Percentiles rank a stretch among this genome's conserved stretches.
Conservation (phyloP, 2,329 filamentous ascomycete genomes). For the Fusarium mexicanum region DNA sequence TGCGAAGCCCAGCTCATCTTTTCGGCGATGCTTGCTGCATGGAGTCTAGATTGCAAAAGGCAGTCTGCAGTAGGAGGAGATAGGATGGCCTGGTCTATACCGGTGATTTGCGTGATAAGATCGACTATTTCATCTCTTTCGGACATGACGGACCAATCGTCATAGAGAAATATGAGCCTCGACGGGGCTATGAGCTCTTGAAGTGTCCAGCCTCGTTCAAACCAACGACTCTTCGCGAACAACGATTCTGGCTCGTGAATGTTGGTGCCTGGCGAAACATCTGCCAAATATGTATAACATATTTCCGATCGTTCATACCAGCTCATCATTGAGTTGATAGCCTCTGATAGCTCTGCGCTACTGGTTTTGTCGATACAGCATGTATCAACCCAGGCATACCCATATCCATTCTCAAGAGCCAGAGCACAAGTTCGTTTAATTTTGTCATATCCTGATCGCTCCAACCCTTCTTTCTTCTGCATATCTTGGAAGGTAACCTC, state of each 20-base stretch:
- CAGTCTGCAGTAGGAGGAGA: neutral
- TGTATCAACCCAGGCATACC: neutral
- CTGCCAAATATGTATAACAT: neutral
- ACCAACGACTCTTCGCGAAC: neutral
- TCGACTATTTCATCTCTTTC: fast-evolving
- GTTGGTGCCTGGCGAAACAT: neutral
- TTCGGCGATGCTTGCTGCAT: neutral
- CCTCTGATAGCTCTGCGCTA: neutral
- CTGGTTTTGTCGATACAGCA: neutral
- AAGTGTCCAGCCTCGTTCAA: neutral
- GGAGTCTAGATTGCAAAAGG: neutral
- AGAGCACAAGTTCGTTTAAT: neutral
- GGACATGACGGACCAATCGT: neutral
- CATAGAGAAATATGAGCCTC: neutral
- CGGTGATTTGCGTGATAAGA: too few relatives aligned
- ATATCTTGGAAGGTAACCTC: neutral
- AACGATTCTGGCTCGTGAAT: neutral
- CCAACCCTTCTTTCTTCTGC: fast-evolving
- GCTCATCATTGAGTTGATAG: neutral
- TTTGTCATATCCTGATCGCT: neutral
- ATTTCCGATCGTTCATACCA: neutral
- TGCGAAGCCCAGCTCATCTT: neutral
- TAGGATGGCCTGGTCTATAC: neutral
- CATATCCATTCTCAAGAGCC: neutral
- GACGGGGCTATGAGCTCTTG: neutral